phyloP scores from a whole-genome alignment of 192 early-diverging fungal species.

The Podila clonocystis region DNA sequence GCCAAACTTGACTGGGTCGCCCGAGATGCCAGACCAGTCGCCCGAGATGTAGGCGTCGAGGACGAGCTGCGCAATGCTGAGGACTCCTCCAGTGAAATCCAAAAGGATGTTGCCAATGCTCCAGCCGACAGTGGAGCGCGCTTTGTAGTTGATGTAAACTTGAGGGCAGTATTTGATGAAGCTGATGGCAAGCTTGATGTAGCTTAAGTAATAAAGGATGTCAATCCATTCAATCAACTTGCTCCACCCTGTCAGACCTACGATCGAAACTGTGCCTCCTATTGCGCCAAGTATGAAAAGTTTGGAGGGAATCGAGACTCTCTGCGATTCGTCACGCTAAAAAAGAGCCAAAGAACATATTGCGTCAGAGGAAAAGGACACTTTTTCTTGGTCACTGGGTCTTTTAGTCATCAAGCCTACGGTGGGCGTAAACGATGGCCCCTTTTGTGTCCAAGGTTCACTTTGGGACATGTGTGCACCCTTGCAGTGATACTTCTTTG shows the following conservation, averaged over 20 bases:
- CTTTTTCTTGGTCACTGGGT: too few species aligned
- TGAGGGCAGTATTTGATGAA: constrained; percentile 85
- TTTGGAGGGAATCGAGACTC: constrained; percentile 51
- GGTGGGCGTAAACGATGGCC: not conserved
- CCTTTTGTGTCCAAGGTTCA: not conserved
- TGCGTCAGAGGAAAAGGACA: not conserved
- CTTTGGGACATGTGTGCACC: not conserved
- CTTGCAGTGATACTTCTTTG: not conserved
- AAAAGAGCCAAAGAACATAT: not conserved
- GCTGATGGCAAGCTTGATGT: constrained; percentile 79
- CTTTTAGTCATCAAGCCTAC: not conserved
- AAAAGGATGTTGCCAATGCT: constrained; percentile 87
- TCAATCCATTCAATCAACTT: constrained; percentile 56
- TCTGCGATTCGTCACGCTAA: constrained; percentile 56
- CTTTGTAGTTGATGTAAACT: constrained; percentile 73
- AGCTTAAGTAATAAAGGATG: constrained; percentile 75
- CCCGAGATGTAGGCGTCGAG: constrained; percentile 72
- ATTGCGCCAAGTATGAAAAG: constrained; percentile 54
- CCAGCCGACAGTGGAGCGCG: constrained; percentile 87
- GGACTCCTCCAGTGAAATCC: constrained; percentile 83
- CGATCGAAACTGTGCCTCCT: not conserved
- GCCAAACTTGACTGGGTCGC: constrained; percentile 73
- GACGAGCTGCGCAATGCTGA: constrained; percentile 79
- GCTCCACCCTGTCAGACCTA: not conserved
- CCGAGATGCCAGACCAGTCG: constrained; percentile 69